These are phyloP conservation scores for Starmerella lactis-condensi DNA, from an alignment of 805 yeast genomes.

Conservation along the genomic window DNA sequence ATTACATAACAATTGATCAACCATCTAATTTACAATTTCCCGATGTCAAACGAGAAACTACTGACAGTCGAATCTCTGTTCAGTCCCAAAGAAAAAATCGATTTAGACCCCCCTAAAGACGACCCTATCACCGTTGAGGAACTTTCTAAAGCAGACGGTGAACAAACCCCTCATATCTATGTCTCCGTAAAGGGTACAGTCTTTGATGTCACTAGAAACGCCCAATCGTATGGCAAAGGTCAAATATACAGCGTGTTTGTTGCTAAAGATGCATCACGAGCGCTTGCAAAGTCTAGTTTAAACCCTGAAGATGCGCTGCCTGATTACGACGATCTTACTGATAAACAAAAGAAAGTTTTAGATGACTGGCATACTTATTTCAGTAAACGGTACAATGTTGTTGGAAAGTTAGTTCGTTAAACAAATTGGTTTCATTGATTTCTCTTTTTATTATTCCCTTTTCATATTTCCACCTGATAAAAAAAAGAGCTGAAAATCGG, in stretches of 20 bases:
- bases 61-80: too few species aligned
- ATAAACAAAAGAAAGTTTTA: constrained; percentile 39
- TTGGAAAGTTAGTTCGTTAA: constrained; percentile 21
- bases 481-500: too few species aligned
- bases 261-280: constrained; percentile 62
- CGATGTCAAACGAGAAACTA: too few species aligned
- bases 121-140: constrained; percentile 28
- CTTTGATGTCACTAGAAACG: constrained; percentile 57
- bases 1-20: too few species aligned
- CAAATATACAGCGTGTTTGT: constrained; percentile 52
- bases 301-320: constrained; percentile 33
- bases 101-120: constrained; percentile 34
- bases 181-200: constrained; percentile 61
- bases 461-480: too few species aligned
- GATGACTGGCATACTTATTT: constrained; percentile 61
- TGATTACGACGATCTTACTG: constrained; percentile 29
- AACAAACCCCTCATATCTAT: constrained; percentile 31
- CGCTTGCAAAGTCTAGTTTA: constrained; percentile 51
- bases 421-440: too few species aligned
- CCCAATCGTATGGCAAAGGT: constrained; percentile 57
- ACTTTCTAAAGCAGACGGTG: constrained; percentile 32
- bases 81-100: constrained; percentile 40
- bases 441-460: too few species aligned
- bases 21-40: too few species aligned
- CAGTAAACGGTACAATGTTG: constrained; percentile 34